A percentile compares a stretch with the other conserved stretches of the same genome.
Evolutionary conservation across 169 alveolate species (phyloP).

Genomic region (Eimeria sp.): DNA sequence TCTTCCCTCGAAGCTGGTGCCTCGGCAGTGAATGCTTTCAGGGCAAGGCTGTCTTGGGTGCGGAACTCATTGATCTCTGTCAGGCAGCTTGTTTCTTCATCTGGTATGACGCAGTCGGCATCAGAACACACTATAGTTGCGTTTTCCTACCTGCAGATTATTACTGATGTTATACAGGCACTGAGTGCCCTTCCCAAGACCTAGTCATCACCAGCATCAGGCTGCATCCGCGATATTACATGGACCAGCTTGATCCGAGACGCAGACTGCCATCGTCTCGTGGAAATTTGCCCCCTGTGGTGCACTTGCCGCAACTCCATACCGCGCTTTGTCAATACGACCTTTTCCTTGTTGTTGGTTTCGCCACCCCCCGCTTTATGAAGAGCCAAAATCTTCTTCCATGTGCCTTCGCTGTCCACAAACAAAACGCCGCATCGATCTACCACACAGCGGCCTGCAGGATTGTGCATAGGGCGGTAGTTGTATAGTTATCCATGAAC

Average conservation of each 20-base stretch:
- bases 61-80: conserved; percentile 36
- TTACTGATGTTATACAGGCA: not conserved
- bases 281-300: not conserved
- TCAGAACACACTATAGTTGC: not conserved
- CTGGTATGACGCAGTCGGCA: not conserved
- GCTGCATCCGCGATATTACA: not conserved
- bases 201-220: not conserved
- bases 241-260: not conserved
- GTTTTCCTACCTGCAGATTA: not conserved
- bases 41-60: conserved; percentile 20
- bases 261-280: not conserved
- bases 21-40: not conserved
- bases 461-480: not conserved
- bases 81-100: conserved; percentile 2
- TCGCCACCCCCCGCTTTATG: not conserved
- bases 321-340: not conserved
- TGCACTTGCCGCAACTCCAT: not conserved
- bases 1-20: not conserved
- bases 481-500: not conserved
- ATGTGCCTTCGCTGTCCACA: not conserved
- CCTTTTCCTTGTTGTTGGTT: not conserved
- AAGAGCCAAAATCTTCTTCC: conserved; percentile 21
- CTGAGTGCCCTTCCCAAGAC: not conserved
- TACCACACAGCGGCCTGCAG: not conserved
- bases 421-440: not conserved